phyloP scores from a whole-genome alignment of 352 stramenopile genomes.

The Phytophthora capsici region DNA sequence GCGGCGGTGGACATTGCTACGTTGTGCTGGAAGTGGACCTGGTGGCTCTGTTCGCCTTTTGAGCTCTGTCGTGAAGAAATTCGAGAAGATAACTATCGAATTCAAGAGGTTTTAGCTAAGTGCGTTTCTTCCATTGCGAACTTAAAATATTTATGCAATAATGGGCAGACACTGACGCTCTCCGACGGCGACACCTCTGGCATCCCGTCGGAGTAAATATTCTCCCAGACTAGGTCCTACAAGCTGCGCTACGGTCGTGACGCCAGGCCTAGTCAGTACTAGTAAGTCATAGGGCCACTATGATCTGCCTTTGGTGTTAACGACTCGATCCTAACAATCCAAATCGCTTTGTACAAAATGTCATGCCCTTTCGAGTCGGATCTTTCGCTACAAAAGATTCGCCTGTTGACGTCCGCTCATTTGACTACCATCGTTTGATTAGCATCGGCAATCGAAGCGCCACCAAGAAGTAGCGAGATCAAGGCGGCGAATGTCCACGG shows the following conservation, averaged over 20 bases:
- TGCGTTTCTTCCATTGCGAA: not conserved
- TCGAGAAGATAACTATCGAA: constrained; percentile 28
- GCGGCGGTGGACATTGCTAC: constrained; percentile 94
- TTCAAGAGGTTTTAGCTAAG: constrained; percentile 7
- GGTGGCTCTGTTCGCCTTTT: constrained; percentile 20
- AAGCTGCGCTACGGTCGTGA: no score
- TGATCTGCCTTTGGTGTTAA: no score
- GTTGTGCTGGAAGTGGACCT: not conserved
- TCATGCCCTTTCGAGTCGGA: constrained; percentile 15
- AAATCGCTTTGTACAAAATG: not conserved
- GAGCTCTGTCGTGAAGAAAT: constrained; percentile 23
- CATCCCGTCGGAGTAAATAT: no score
- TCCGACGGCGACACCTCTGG: no score
- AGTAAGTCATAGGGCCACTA: no score
- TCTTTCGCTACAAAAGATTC: constrained; percentile 32
- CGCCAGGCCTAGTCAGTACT: no score
- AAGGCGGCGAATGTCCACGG: constrained; percentile 56
- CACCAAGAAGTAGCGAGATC: constrained; percentile 3
- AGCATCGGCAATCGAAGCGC: not conserved
- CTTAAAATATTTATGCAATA: not conserved
- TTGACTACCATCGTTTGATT: constrained; percentile 23
- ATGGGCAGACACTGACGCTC: no score
- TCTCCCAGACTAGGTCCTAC: no score
- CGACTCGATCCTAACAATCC: no score
- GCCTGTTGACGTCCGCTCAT: constrained; percentile 7